phyloP scores from a whole-genome alignment of 2,329 filamentous ascomycete genomes.

The Dactylellina drechsleri region DNA sequence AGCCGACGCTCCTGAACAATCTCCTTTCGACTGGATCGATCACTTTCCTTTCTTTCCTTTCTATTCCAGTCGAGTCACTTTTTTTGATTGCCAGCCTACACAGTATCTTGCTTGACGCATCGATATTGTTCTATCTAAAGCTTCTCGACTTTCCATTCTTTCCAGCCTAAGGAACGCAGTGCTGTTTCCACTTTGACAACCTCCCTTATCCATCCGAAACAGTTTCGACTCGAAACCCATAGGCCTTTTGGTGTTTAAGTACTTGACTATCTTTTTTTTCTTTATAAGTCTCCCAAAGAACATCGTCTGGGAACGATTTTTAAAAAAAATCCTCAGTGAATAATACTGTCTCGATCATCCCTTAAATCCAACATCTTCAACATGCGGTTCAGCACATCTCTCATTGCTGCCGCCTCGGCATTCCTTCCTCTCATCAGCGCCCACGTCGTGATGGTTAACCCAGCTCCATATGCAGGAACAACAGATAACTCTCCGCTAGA shows the following conservation, averaged over 20 bases:
- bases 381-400: constrained; percentile 67
- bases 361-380: constrained; percentile 54
- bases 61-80: constrained; percentile 38
- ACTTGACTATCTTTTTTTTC: constrained; percentile 11
- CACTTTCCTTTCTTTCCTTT: constrained; percentile 53
- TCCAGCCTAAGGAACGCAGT: constrained; percentile 50
- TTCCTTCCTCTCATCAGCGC: constrained; percentile 71
- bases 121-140: constrained; percentile 54
- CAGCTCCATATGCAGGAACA: constrained; percentile 67
- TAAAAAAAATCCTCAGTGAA: constrained; percentile 32
- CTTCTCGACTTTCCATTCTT: constrained; percentile 52
- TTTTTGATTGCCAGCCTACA: constrained; percentile 24
- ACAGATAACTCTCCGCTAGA: constrained; percentile 74
- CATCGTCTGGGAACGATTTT: constrained; percentile 54
- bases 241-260: constrained; percentile 34
- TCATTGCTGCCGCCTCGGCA: constrained; percentile 67
- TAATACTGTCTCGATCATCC: constrained; percentile 23
- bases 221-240: constrained; percentile 54
- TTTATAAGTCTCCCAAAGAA: constrained; percentile 5
- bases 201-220: constrained; percentile 35
- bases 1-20: constrained; percentile 42
- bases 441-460: constrained; percentile 79
- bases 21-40: constrained; percentile 53
- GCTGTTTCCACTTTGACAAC: constrained; percentile 44
- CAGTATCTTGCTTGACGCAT: constrained; percentile 55